Base-by-base conservation (phyloP, 148 eudicot species). In the Rhododendron simsii region DNA sequence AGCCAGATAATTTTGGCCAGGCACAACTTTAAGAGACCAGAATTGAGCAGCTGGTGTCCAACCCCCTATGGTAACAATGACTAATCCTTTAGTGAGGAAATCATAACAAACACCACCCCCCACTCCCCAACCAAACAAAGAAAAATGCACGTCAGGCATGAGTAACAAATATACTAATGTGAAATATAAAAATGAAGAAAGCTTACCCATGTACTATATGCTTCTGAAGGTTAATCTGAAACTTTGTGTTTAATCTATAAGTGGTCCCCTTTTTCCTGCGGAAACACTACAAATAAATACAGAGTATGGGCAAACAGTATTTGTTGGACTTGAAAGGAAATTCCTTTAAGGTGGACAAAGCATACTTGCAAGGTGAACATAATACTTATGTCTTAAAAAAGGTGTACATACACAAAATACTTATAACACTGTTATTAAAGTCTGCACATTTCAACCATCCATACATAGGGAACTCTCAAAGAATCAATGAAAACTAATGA, bases 161-260 rank as follows among this genome's bases (percentile, higher is more conserved):
- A 18, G 23, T 57, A 55, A 44, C 51, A 48, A 26, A 78, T 61
- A 82, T 41, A 75, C 20, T 15, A 65, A 65, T 28, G 39, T 51
- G 45, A 73, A 44, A 74, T 33, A 82, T 16, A 57, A 20, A 77
- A 80, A 65, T 57, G 55, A 53, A 89, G 78, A 81, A 86, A 85
- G 78, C 90, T 92, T 90, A 96, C 99, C 99, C 98, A 80, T 90
- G 90, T 83, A 90, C 80, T 83, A 96, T 90, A 89, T 96, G 99
- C 90, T 93, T 93, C 88, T 90, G 99, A 80, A 96, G 94, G 88
- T 95, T 94, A 61, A 86, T 85, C 91, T 93, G 98, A 87, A 96
- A 95, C 35, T 90, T 91, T 39, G 88, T 86, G 87, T 95, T 95
- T 88, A 96, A 86, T 90, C 83, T 87, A 87, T 95, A 96, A 88